Evolutionary conservation across 345 rosid species (phyloP), one percentile per base, ranked within the genome.

Genomic region (Pistacia atlantica): DNA sequence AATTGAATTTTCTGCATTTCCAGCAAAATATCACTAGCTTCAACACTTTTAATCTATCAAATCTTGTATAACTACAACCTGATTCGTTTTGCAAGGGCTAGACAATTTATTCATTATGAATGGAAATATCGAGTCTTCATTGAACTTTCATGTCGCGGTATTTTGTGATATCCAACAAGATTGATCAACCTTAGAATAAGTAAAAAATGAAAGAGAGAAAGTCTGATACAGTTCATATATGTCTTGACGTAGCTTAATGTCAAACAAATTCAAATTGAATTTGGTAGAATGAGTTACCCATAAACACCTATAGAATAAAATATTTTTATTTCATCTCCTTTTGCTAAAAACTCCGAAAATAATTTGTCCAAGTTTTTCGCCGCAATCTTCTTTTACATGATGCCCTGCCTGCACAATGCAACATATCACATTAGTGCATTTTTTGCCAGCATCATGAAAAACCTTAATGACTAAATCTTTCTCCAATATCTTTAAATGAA

Each of bases 311-410:
- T 5, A 51, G 6, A 17, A 11, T 14, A 20, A 0, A 22, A 22
- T 22, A 22, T 22, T 61, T 81, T 81, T 78, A 52, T 70, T 20
- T 77, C 59, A 54, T 65, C 78, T 80, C 51, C 84, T 65, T 79
- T 80, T 84, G 76, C 91, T 83, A 13, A 95, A 58, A 73, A 91
- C 67, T 80, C 87, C 84, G 9, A 90, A 86, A 65, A 95, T 91
- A 73, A 90, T 75, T 78, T 85, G 81, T 71, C 95, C 99, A 17
- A 95, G 86, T 82, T 93, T 98, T 83, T 95, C 96, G 65, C 98
- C 96, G 2, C 87, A 80, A 80, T 95, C 98, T n/a, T n/a, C n/a
- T n/a, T 91, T 97, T 48, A 95, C 97, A 74, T 91, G 97, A 87
- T 95, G 98, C 71, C 97, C 97, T 74, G 97, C 95, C 97, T 94